These are phyloP conservation scores for Darksidea phi DNA, from an alignment of 495 filamentous ascomycete genomes.

Conservation along the genomic window DNA sequence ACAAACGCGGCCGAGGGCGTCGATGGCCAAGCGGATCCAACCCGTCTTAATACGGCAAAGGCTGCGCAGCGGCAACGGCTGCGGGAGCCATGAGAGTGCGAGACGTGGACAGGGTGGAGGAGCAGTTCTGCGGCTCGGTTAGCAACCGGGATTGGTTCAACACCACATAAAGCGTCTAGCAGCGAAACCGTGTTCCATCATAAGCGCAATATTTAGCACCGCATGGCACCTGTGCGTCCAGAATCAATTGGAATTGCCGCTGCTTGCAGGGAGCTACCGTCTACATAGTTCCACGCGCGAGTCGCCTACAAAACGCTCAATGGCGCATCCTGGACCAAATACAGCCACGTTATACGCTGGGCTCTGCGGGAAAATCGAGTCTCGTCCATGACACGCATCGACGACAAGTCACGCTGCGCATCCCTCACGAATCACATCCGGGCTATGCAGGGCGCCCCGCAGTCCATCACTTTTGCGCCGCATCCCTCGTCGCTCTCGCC, in stretches of 20 bases:
- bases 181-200: neutral
- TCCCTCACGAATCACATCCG: constrained; percentile 24
- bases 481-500: constrained; percentile 22
- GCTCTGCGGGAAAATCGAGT: constrained; percentile 21
- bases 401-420: constrained; percentile 26
- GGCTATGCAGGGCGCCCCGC: constrained; percentile 1
- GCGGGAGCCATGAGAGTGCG: constrained; percentile 21
- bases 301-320: constrained; percentile 14
- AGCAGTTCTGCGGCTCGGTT: no score
- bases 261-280: neutral
- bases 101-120: no score
- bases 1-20: neutral
- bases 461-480: constrained; percentile 19
- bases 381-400: constrained; percentile 30
- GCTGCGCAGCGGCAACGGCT: constrained; percentile 26
- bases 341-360: neutral
- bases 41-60: constrained; percentile 7
- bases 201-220: constrained; percentile 4
- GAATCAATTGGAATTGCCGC: neutral
- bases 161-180: no score
- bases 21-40: constrained; percentile 22
- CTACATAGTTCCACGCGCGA: neutral
- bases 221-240: constrained; percentile 8
- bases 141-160: no score
- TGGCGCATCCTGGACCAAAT: constrained; percentile 14